Conservation (phyloP, 129 eudicot species). For the Centella asiatica region DNA sequence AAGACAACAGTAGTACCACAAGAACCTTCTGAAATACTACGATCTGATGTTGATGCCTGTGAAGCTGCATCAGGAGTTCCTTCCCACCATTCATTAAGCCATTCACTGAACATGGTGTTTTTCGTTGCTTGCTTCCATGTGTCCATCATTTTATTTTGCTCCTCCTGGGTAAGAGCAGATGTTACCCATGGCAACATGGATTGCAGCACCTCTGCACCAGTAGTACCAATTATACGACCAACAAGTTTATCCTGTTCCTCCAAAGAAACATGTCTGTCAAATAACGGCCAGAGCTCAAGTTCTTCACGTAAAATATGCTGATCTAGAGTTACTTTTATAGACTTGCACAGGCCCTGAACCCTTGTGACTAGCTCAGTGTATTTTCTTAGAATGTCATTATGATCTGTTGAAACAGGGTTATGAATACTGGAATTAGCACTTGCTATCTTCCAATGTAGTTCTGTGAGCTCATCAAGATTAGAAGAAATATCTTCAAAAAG, state of each 20-base stretch:
- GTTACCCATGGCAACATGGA: conserved; percentile 53
- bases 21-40: conserved; percentile 6
- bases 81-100: conserved; percentile 47
- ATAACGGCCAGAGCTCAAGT: conserved; percentile 48
- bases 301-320: conserved; percentile 46
- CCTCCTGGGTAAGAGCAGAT: conserved; percentile 46
- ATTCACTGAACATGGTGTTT: conserved; percentile 46
- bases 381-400: conserved; percentile 18
- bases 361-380: conserved; percentile 37
- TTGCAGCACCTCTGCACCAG: conserved; percentile 51
- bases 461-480: conserved; percentile 30
- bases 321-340: conserved; percentile 38
- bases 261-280: conserved; percentile 35
- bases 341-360: conserved; percentile 49
- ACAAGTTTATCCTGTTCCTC: conserved; percentile 49
- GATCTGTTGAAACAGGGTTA: not conserved
- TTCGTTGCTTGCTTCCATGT: conserved; percentile 48
- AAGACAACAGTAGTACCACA: not conserved
- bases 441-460: conserved; percentile 15
- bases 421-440: conserved; percentile 6
- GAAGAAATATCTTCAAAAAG: conserved; percentile 39
- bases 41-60: conserved; percentile 18
- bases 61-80: conserved; percentile 23
- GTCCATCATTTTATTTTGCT: conserved; percentile 45
- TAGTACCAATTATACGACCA: conserved; percentile 42